Evolutionary conservation across 306 rosid genomes (phyloP).

Genomic region (Begonia fuchsioides): DNA sequence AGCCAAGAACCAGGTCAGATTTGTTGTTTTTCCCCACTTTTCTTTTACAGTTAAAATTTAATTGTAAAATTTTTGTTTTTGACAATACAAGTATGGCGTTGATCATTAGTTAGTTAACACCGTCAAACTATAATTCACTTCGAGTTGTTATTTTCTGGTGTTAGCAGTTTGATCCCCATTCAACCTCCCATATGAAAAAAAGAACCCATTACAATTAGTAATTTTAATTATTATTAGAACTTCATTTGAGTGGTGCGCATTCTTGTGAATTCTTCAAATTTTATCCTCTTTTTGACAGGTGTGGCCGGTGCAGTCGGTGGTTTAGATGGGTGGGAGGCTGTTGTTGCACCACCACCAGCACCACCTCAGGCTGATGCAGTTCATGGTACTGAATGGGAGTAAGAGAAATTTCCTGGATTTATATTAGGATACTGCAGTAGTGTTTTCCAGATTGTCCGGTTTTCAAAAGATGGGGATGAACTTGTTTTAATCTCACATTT

Average conservation of each 20-base stretch:
- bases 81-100: too few relatives aligned
- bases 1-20: conserved; percentile 17
- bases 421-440: background rate
- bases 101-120: too few relatives aligned
- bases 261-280: background rate
- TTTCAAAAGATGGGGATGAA: background rate
- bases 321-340: conserved; percentile 31
- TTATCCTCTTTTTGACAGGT: background rate
- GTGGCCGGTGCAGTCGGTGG: conserved; percentile 8
- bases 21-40: background rate
- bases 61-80: too few relatives aligned
- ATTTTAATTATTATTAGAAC: too few relatives aligned
- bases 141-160: too few relatives aligned
- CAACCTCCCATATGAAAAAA: too few relatives aligned
- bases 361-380: conserved; percentile 11
- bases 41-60: too few relatives aligned
- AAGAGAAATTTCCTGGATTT: conserved; percentile 1
- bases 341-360: conserved; percentile 16
- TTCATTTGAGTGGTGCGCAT: too few relatives aligned
- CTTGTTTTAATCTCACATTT: background rate
- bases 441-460: background rate
- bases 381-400: conserved; percentile 15
- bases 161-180: too few relatives aligned
- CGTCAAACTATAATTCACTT: too few relatives aligned
- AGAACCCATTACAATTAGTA: too few relatives aligned